Percentiles rank a stretch among this genome's conserved stretches.
phyloP scores from a whole-genome alignment of 108 stramenopile species.

The Skeletonema costatum region DNA sequence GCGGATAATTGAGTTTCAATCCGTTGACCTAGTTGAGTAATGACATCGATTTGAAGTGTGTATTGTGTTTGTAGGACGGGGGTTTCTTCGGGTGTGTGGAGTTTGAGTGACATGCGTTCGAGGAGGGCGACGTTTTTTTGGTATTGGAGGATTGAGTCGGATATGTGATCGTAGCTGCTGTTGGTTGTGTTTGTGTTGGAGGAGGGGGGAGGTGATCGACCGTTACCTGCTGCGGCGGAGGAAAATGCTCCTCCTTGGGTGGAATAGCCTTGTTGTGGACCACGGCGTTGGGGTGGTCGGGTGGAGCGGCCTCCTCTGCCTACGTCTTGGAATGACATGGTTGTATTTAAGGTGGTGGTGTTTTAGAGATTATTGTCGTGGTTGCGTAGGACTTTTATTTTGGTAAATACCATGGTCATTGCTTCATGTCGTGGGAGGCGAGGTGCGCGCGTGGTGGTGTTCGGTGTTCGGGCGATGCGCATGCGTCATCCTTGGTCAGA shows the following conservation, averaged over 20 bases:
- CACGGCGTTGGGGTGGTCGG: background rate
- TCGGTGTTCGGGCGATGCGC: too few species aligned
- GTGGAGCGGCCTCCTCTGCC: conserved; percentile 13
- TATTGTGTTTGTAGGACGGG: conserved; percentile 76
- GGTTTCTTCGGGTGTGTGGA: conserved; percentile 43
- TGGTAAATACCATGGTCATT: too few species aligned
- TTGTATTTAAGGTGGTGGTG: background rate
- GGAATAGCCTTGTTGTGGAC: conserved; percentile 14
- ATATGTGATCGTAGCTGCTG: conserved; percentile 45
- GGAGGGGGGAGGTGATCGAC: background rate
- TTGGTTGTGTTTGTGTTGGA: background rate
- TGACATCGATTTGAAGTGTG: conserved; percentile 73
- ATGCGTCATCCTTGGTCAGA: too few species aligned
- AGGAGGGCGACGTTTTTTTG: conserved; percentile 83
- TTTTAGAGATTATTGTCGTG: too few species aligned
- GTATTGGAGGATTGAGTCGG: conserved; percentile 64
- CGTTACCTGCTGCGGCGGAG: conserved; percentile 9
- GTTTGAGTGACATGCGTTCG: conserved; percentile 68
- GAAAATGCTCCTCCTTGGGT: conserved; percentile 2
- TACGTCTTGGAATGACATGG: conserved; percentile 57
- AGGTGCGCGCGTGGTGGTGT: too few species aligned
- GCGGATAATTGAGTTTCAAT: conserved; percentile 54
- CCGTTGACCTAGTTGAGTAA: conserved; percentile 60
- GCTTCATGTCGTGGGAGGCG: too few species aligned
- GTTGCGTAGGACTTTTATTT: too few species aligned